Base-by-base conservation (phyloP, 1,284 basidiomycete genomes). In the Fomitopsis schrenkii region DNA sequence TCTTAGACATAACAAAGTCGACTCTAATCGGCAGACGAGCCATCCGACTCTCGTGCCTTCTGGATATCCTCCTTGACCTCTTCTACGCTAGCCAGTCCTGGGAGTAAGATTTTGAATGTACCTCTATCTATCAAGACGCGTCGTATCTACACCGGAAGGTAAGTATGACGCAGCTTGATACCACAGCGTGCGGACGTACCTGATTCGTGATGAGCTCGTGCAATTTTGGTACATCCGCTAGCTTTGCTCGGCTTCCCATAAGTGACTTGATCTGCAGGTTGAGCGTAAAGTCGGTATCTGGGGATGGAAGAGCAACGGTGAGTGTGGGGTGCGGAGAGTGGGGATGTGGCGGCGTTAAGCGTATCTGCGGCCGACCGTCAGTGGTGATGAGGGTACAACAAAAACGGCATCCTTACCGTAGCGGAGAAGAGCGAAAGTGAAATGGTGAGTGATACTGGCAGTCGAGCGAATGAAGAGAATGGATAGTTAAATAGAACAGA, bases 401-500 rank as follows among this genome's bases (percentile, higher is more conserved):
- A 14, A 26, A 44, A 12, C 26, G 42, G 26, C 28, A 15, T 33
- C 83, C 74, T 4, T 70, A 87, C 91, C 53, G 80, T 79, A 26
- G 88, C 85, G 61, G 88, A 84, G 74, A 93, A 91, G 62, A 87
- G 76, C n/a, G 89, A 87, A 44, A 93, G 78, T 0, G 88, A 88
- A 56, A 93, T 85, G 1, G 90, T 90, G 53, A 93, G 77, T 26
- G 89, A 90, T 57, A 94, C 83, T 4, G 91, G 91, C 42, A 94
- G 81, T 40, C 90, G 86, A 7, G 90, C 91, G 69, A 94, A 94
- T 4, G 86, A 86, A 1, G 87, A 75, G 74, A 87, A 85, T 14
- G 91, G 91, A 68, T 93, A 92, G 71, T 93, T 92, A 75, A 93
- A 90, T 28, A 93, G 76, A 67, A 91, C 89, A 26, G 90, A 88